phyloP scores from a whole-genome alignment of 768 basidiomycete species.

The Boletellus ananas region DNA sequence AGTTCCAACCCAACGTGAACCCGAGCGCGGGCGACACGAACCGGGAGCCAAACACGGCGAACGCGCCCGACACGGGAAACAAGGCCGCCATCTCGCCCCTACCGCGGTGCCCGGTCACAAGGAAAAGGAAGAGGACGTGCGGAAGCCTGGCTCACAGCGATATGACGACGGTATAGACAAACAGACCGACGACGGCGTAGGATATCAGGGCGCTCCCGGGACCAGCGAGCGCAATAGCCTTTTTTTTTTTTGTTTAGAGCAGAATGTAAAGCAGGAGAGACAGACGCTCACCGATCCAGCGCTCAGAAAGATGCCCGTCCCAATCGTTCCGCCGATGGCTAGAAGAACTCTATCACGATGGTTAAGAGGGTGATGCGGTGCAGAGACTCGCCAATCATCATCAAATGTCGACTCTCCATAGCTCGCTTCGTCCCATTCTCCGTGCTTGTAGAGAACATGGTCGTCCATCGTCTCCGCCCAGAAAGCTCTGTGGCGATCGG shows the following conservation, averaged over 20 bases:
- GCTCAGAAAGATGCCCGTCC: conserved; percentile 60
- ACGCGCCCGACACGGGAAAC: conserved; percentile 59
- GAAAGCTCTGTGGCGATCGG: neutral
- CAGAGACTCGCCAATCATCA: conserved; percentile 37
- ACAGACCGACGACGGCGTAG: conserved; percentile 55
- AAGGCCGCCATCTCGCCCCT: conserved; percentile 67
- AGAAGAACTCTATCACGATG: neutral
- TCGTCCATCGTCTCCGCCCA: neutral
- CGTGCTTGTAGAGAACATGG: conserved; percentile 8
- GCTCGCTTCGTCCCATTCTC: conserved; percentile 35
- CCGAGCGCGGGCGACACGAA: conserved; percentile 60
- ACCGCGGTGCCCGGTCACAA: no score
- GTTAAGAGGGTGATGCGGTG: neutral
- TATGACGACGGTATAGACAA: conserved; percentile 60
- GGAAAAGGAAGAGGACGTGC: neutral
- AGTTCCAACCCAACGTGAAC: conserved; percentile 59
- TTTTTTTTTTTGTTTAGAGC: conserved; percentile 9
- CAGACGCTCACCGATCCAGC: conserved; percentile 45
- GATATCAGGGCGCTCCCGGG: conserved; percentile 61
- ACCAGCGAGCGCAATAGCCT: conserved; percentile 55
- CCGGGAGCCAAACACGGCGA: conserved; percentile 53
- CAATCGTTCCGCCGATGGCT: conserved; percentile 57
- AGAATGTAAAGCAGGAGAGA: neutral
- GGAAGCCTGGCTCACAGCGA: conserved; percentile 38
- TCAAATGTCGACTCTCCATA: conserved; percentile 39